Conservation (phyloP, 768 basidiomycete genomes). For the Leucosporidium creatinivorum region DNA sequence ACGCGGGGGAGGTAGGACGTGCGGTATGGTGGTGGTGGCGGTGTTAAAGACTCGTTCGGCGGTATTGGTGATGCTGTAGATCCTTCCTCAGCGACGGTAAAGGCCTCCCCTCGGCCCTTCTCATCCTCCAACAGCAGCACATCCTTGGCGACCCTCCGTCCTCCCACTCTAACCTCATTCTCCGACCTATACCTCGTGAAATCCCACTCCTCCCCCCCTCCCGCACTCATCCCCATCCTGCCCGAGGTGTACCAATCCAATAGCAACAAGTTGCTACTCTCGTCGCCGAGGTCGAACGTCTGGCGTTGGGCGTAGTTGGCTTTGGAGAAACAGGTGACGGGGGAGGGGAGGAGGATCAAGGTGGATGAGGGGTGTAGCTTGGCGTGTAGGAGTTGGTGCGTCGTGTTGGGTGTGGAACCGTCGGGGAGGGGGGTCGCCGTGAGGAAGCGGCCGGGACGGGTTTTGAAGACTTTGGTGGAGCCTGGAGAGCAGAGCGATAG, state of each 20-base stretch:
- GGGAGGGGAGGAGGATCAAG: constrained; percentile 79
- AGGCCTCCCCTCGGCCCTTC: no score
- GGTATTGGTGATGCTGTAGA: neutral
- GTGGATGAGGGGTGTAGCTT: constrained; percentile 51
- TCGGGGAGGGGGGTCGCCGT: constrained; percentile 11
- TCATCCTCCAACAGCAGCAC: constrained; percentile 61
- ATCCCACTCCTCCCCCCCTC: constrained; percentile 71
- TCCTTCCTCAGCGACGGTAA: neutral
- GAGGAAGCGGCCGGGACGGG: constrained; percentile 54
- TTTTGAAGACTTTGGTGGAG: constrained; percentile 90
- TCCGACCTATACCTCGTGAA: constrained; percentile 75
- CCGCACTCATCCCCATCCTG: constrained; percentile 46
- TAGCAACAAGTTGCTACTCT: constrained; percentile 56
- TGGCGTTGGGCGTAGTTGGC: constrained; percentile 80
- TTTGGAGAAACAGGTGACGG: constrained; percentile 80
- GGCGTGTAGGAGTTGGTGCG: constrained; percentile 60
- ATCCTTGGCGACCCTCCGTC: constrained; percentile 60
- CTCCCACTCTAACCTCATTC: constrained; percentile 69
- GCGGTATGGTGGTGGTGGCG: constrained; percentile 35
- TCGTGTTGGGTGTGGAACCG: constrained; percentile 38
- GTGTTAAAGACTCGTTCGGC: constrained; percentile 32
- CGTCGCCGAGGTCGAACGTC: constrained; percentile 56
- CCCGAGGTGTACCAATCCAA: constrained; percentile 93
- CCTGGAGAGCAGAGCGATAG: constrained; percentile 47
- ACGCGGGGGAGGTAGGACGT: constrained; percentile 54